phyloP scores from a whole-genome alignment of 106 monocot genomes.

The Dioscorea zingiberensis region DNA sequence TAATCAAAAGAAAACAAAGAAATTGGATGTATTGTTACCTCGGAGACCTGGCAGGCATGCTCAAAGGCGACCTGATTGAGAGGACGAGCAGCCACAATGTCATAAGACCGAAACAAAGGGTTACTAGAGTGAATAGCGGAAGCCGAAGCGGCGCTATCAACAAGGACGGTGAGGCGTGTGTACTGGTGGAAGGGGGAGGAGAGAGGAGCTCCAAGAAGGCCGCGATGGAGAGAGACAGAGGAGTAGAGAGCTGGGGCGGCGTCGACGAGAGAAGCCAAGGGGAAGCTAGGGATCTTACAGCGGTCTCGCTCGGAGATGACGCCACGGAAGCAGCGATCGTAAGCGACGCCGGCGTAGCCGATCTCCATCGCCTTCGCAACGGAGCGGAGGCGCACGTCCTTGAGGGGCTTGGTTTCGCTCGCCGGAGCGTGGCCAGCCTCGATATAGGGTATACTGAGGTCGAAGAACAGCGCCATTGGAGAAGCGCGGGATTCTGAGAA shows the following conservation, averaged over 20 bases:
- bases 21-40: slow-evolving; percentile 42
- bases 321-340: slow-evolving; percentile 56
- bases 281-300: slow-evolving; percentile 42
- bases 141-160: slow-evolving; percentile 24
- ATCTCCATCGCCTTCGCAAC: slow-evolving; percentile 60
- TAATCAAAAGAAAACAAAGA: no score
- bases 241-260: slow-evolving; percentile 35
- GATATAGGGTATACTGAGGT: slow-evolving; percentile 62
- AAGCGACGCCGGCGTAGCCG: slow-evolving; percentile 77
- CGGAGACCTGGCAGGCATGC: slow-evolving; percentile 51
- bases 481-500: no score
- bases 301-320: slow-evolving; percentile 53
- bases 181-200: slow-evolving; percentile 49
- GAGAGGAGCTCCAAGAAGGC: slow-evolving; percentile 20
- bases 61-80: slow-evolving; percentile 62
- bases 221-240: slow-evolving; percentile 37
- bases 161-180: slow-evolving; percentile 42
- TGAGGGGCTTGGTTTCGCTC: slow-evolving; percentile 6
- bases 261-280: slow-evolving; percentile 40
- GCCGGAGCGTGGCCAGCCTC: slow-evolving; percentile 13
- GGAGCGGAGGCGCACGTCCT: slow-evolving; percentile 25
- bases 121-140: slow-evolving; percentile 32
- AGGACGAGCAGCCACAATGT: slow-evolving; percentile 61
- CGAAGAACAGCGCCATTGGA: no score
- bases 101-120: slow-evolving; percentile 50